Evolutionary conservation across 352 stramenopile species (phyloP), one percentile per base, ranked within the genome.

Genomic region (Phytophthora sansomeana): DNA sequence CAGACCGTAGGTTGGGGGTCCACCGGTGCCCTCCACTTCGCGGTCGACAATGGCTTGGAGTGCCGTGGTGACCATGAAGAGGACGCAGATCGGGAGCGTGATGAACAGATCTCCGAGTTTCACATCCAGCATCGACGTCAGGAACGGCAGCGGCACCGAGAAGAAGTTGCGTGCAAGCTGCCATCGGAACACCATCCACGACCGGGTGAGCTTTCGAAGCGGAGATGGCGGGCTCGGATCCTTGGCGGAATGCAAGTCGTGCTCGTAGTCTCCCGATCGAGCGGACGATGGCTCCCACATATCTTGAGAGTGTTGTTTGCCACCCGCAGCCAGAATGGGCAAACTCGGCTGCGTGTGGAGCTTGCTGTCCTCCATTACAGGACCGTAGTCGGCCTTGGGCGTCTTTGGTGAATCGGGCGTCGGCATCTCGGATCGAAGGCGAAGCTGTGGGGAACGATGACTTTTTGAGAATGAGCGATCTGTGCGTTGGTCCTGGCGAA

Each of bases 81-180:
- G 29, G 10, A 56, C 11, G n/a, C 38, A 63, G 2, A 75, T 41
- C 0, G 74, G 72, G 4, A 81, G 17, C 35, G 60, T 75, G 50
- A 81, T 19, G 16, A 80, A 33, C 14, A 80, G 28, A 11, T 82
- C 73, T 17, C 77, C 74, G 17, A 81, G 26, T 35, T 79, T 85
- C 11, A 85, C 24, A 39, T 83, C 72, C 24, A 81, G 44, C 6
- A 49, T 16, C 0, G 65, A 52, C 0, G 75, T 83, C 5, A 80
- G 50, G 6, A 74, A 42, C 3, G 67, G 66, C 16, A 81, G 21
- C 6, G 70, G 58, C 30, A 63, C 47, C 2, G 70, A 49, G 54
- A 79, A 81, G n/a, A 81, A 44, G 43, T 50, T 72, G 19, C 55
- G 36, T 8, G 69, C 32, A 0, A 81, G 48, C 14, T 56, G 51